phyloP scores from a whole-genome alignment of 1,284 basidiomycete genomes.

The Tilletia setariae region DNA sequence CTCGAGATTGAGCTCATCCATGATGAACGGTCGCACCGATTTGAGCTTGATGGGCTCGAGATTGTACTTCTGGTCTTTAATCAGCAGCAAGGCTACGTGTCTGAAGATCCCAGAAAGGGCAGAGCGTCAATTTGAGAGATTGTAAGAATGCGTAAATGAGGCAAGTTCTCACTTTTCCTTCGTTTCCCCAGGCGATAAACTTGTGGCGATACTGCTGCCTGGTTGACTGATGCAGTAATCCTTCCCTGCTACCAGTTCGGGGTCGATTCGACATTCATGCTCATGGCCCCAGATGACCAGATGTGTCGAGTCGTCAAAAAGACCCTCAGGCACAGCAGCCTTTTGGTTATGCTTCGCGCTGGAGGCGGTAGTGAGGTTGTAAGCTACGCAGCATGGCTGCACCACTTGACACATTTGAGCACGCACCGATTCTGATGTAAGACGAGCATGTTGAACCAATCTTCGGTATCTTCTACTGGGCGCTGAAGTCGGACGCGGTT shows the following conservation, averaged over 20 bases:
- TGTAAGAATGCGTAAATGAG: neutral
- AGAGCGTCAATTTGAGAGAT: neutral
- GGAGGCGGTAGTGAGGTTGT: neutral
- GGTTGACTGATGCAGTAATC: slow-evolving; percentile 89
- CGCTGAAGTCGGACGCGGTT: slow-evolving; percentile 94
- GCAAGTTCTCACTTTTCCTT: slow-evolving; percentile 33
- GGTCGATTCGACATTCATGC: slow-evolving; percentile 89
- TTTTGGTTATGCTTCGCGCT: slow-evolving; percentile 92
- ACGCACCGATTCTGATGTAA: slow-evolving; percentile 91
- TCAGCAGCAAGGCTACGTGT: slow-evolving; percentile 58
- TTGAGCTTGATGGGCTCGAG: slow-evolving; percentile 80
- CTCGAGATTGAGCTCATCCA: slow-evolving; percentile 73
- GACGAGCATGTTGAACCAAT: slow-evolving; percentile 91
- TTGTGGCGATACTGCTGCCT: slow-evolving; percentile 90
- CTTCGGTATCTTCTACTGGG: slow-evolving; percentile 71
- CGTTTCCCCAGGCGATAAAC: slow-evolving; percentile 54
- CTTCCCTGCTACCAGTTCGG: slow-evolving; percentile 85
- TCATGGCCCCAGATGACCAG: slow-evolving; percentile 98
- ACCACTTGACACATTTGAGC: slow-evolving; percentile 14
- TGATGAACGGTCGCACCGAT: slow-evolving; percentile 91
- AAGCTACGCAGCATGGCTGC: neutral
- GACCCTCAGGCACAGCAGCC: slow-evolving; percentile 86
- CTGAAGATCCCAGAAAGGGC: slow-evolving; percentile 20
- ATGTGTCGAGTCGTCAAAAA: slow-evolving; percentile 93
- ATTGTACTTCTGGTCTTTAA: slow-evolving; percentile 72